Percentiles rank a stretch among this genome's conserved stretches.
phyloP scores from a whole-genome alignment of 2,329 filamentous ascomycete genomes.

The Aspergillus sp. region DNA sequence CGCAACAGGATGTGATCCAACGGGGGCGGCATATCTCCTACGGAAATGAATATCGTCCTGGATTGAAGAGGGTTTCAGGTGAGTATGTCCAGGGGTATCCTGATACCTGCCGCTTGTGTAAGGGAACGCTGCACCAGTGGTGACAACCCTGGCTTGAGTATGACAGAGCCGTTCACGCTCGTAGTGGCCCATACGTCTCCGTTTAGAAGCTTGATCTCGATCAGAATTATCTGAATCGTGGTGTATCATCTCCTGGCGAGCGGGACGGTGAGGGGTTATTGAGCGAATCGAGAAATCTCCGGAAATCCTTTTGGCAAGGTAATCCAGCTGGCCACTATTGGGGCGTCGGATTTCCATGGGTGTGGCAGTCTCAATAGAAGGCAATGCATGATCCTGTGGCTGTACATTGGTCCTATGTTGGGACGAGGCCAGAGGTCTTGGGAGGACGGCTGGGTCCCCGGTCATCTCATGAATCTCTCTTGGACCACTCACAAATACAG shows the following conservation, averaged over 20 bases:
- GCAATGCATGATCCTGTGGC: slow-evolving; percentile 34
- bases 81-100: slow-evolving; percentile 20
- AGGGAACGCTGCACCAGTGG: slow-evolving; percentile 13
- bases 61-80: slow-evolving; percentile 15
- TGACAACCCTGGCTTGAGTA: slow-evolving; percentile 14
- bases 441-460: slow-evolving; percentile 20
- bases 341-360: slow-evolving; percentile 25
- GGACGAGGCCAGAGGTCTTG: slow-evolving; percentile 18
- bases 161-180: slow-evolving; percentile 20
- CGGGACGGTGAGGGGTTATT: slow-evolving; percentile 29
- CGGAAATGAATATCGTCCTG: slow-evolving; percentile 24
- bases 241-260: slow-evolving; percentile 26
- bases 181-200: slow-evolving; percentile 35
- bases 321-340: slow-evolving; percentile 28
- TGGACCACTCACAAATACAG: slow-evolving; percentile 37
- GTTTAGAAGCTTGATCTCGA: slow-evolving; percentile 33
- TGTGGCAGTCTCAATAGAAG: slow-evolving; percentile 38
- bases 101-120: slow-evolving; percentile 20
- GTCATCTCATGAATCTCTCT: slow-evolving; percentile 23
- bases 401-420: slow-evolving; percentile 21
- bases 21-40: slow-evolving; percentile 26
- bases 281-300: slow-evolving; percentile 29
- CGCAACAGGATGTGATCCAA: slow-evolving; percentile 21
- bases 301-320: slow-evolving; percentile 33
- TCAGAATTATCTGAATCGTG: slow-evolving; percentile 24